Base-by-base conservation (phyloP, 805 yeast genomes). In the Ogataea neopini region DNA sequence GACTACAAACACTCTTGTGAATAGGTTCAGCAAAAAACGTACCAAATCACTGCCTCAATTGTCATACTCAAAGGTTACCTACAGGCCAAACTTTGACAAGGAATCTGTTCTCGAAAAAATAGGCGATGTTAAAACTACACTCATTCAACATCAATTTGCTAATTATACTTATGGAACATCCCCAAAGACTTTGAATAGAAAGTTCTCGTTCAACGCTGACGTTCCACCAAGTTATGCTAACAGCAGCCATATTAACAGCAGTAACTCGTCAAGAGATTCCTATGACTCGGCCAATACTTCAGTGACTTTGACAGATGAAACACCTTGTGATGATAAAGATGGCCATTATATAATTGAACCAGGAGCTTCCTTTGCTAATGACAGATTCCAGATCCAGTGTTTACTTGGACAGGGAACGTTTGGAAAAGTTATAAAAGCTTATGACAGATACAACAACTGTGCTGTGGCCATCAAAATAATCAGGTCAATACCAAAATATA, bases 401-500 rank as follows among this genome's bases (percentile, higher is more conserved):
- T 69, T 89, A 28, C 71, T 94, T 47, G 97, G 97, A 30, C 96
- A 89, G 60, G 97, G 97, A 11, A 89, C 97, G 0, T 89, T 88
- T 70, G 96, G 96, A 11, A 89, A 87, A 60, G 97, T 90, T 6
- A 84, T 86, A 33, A 82, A 84, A 48, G 94, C 95, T n/a, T 76
- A 75, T 55, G 98, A 94, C 62, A 71, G 75, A 44, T 68, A 73
- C 15, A 73, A 79, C 38, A 71, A 80, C 23, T 73, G 76, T 44
- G 73, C 74, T 49, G 94, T 89, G 38, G 99, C 99, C 1, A 86
- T 94, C 50, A 94, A 94, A 66, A 87, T 94, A 51, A 94, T 94
- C 43, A 76, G 96, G 48, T 88, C 96, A 17, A 86, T 94, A 19
- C 96, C 90, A 19, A 88, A 95, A 70, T 94, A 94, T 66, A 76